phyloP scores from a whole-genome alignment of 1,284 basidiomycete species.

The Exobasidium rhododendri region DNA sequence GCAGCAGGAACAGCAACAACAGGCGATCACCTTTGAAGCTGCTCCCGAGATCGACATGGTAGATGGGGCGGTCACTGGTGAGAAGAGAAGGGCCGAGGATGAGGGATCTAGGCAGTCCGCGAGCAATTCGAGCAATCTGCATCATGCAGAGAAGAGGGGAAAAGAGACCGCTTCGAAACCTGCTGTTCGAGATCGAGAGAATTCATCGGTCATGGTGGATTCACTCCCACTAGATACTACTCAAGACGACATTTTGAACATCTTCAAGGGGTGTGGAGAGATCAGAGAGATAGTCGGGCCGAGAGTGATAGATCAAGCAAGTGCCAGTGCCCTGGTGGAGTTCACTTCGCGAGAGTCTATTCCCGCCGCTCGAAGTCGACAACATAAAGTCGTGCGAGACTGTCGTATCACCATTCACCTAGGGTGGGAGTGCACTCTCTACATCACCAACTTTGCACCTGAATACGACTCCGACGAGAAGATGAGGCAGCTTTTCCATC shows the following conservation, averaged over 20 bases:
- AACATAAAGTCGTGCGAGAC: constrained; percentile 72
- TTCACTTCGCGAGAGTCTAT: constrained; percentile 57
- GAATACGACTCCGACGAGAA: constrained; percentile 68
- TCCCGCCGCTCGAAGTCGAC: constrained; percentile 81
- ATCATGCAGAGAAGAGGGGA: constrained; percentile 10
- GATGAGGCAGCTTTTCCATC: constrained; percentile 70
- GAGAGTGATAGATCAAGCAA: constrained; percentile 10
- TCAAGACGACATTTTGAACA: constrained; percentile 66
- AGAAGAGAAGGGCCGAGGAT: constrained; percentile 37
- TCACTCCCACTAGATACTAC: constrained; percentile 64
- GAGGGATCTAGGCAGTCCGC: background rate
- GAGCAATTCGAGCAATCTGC: constrained; percentile 2
- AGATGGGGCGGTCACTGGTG: constrained; percentile 19
- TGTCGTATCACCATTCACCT: constrained; percentile 74
- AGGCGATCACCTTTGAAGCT: background rate
- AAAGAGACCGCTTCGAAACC: constrained; percentile 3
- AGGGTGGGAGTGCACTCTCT: constrained; percentile 90
- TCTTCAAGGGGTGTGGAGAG: constrained; percentile 70
- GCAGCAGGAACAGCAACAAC: constrained; percentile 18
- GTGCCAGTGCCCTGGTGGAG: constrained; percentile 56
- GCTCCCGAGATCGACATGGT: constrained; percentile 6
- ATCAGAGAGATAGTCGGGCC: constrained; percentile 45
- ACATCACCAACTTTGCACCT: constrained; percentile 93
- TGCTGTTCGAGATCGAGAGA: constrained; percentile 75
- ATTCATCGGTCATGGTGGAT: constrained; percentile 82